phyloP scores from a whole-genome alignment of 2,329 filamentous ascomycete species.

The Diaporthe vexans region DNA sequence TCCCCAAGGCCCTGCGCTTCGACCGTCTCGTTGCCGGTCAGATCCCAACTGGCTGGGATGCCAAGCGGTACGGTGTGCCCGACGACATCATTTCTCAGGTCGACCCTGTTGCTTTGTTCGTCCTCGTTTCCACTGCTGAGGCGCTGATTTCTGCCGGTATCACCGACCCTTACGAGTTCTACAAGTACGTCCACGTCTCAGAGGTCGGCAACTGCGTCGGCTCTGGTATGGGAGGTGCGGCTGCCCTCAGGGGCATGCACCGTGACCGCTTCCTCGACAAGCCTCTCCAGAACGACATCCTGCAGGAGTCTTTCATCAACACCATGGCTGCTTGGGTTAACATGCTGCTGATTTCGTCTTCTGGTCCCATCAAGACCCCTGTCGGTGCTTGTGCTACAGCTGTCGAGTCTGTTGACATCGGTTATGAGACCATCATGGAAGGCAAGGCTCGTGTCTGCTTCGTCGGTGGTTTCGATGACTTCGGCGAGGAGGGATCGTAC shows the following conservation, averaged over 20 bases:
- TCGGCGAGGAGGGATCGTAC: conserved; percentile 98
- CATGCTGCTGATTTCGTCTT: conserved; percentile 97
- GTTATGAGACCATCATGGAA: conserved; percentile 98
- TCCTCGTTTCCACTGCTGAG: conserved; percentile 94
- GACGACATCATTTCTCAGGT: conserved; percentile 99
- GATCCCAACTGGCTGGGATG: conserved; percentile 96
- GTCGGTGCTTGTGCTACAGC: conserved; percentile 98
- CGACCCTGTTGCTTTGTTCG: conserved; percentile 94
- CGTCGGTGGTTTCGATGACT: conserved; percentile 98
- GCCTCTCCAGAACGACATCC: conserved; percentile 97
- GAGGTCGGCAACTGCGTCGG: conserved; percentile 98
- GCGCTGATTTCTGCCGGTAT: conserved; percentile 93
- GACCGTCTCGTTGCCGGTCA: conserved; percentile 98
- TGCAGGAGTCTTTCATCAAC: conserved; percentile 99
- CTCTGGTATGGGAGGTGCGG: conserved; percentile 96
- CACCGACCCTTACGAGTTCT: conserved; percentile 99
- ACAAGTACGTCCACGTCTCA: conserved; percentile 98
- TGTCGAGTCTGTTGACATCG: conserved; percentile 97
- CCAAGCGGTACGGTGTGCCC: conserved; percentile 94
- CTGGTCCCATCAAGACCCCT: conserved; percentile 97
- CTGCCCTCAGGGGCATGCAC: conserved; percentile 96
- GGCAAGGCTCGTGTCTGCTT: conserved; percentile 98
- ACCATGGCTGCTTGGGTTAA: conserved; percentile 99
- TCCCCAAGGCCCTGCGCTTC: conserved; percentile 97
- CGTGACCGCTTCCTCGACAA: conserved; percentile 97